Base-by-base conservation (phyloP, 371 early-diverging fungal species). In the Mortierella sp. region DNA sequence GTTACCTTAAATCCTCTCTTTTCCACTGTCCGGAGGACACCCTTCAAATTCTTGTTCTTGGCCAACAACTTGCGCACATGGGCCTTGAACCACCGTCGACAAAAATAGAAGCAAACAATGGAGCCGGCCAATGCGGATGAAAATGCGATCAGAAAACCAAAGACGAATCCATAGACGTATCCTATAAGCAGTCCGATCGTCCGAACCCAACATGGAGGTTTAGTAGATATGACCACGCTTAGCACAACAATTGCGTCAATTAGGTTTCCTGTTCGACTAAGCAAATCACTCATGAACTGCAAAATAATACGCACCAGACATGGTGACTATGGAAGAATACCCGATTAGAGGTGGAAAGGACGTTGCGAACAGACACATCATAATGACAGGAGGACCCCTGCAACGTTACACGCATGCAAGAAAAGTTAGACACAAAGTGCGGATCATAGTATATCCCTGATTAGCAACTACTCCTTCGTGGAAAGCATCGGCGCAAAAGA, bases 271-370 rank as follows among this genome's bases (percentile, higher is more conserved):
- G n/a, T n/a, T n/a, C n/a, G n/a, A n/a, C n/a, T n/a, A n/a, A n/a
- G n/a, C n/a, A n/a, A n/a, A n/a, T n/a, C n/a, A n/a, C n/a, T n/a
- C n/a, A n/a, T n/a, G n/a, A n/a, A n/a, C n/a, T n/a, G n/a, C n/a
- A n/a, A 19, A 19, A 4, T 24, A 3, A 11, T 37, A 17, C 52
- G 31, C 68, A 75, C 75, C 75, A 11, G 89, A 83, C 65, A 92
- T 60, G 12, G 87, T 88, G 49, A 87, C 82, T 43, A 84, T 83
- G 3, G 87, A 85, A 44, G 87, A 83, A 64, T 90, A 92, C 9
- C 92, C 92, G 52, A 89, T 75, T 62, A 91, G 62, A 6, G 90
- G 89, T 19, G 92, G 92, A 47, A 90, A 90, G 8, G 88, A 87
- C 11, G 89, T 85, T 11, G 82, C 63, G 58, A 88, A 87, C 27